phyloP scores from a whole-genome alignment of 2,329 filamentous ascomycete genomes.

The Trichoderma gracile region DNA sequence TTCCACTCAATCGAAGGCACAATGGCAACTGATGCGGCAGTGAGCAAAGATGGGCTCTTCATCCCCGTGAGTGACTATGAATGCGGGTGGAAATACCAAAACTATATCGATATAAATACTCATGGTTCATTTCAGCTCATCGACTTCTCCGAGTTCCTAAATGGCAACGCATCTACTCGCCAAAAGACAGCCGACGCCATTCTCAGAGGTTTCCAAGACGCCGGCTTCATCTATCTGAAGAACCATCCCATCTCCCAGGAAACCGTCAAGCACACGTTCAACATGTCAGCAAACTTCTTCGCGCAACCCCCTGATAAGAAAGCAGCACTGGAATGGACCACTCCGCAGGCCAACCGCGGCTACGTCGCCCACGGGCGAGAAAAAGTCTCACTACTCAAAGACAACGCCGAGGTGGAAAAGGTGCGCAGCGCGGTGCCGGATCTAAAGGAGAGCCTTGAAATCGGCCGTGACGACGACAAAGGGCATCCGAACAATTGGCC shows the following conservation, averaged over 20 bases:
- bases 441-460: slow-evolving; percentile 66
- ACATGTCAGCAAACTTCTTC: slow-evolving; percentile 71
- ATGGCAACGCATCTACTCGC: slow-evolving; percentile 61
- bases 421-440: slow-evolving; percentile 61
- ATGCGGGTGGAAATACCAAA: neutral
- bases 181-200: slow-evolving; percentile 68
- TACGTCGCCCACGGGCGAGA: slow-evolving; percentile 71
- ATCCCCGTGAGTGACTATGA: slow-evolving; percentile 50
- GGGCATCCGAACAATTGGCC: slow-evolving; percentile 79
- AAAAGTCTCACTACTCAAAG: slow-evolving; percentile 63
- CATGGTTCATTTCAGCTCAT: slow-evolving; percentile 31
- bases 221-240: slow-evolving; percentile 86
- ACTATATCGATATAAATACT: neutral
- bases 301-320: slow-evolving; percentile 62
- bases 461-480: slow-evolving; percentile 60
- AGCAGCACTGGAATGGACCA: slow-evolving; percentile 68
- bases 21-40: slow-evolving; percentile 45
- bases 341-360: slow-evolving; percentile 70
- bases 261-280: slow-evolving; percentile 63
- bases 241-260: slow-evolving; percentile 70
- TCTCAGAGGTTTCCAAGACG: slow-evolving; percentile 76
- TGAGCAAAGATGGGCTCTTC: slow-evolving; percentile 53
- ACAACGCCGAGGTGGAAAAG: slow-evolving; percentile 57
- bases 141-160: slow-evolving; percentile 71
- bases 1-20: neutral